A percentile compares a stretch with the other conserved stretches of the same genome.
These are phyloP conservation scores for Leptodontidium sp. DNA, from an alignment of 2,329 filamentous ascomycete genomes.

Conservation along the genomic window DNA sequence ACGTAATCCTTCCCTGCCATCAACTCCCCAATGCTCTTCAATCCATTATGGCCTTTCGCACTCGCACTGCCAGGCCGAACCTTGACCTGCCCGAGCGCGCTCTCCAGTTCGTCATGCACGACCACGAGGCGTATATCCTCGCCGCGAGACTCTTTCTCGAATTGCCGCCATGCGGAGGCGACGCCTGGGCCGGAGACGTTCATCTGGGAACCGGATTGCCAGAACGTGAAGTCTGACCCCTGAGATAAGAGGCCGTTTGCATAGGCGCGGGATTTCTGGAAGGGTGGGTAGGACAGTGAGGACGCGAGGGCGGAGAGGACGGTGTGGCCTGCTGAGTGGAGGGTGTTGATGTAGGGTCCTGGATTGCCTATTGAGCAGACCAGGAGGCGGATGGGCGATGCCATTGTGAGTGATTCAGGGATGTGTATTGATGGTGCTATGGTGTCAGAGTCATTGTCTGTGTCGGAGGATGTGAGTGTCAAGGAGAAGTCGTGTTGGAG, in stretches of 20 bases:
- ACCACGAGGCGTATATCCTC: constrained; percentile 68
- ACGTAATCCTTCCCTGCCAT: constrained; percentile 56
- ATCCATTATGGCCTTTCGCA: constrained; percentile 76
- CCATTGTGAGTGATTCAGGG: constrained; percentile 31
- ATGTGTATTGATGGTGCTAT: constrained; percentile 8
- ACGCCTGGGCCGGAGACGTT: constrained; percentile 82
- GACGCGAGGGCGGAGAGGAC: constrained; percentile 67
- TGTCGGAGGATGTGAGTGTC: constrained; percentile 12
- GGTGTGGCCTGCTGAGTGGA: constrained; percentile 88
- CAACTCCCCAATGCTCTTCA: constrained; percentile 69
- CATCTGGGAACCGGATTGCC: constrained; percentile 83
- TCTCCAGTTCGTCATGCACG: constrained; percentile 89
- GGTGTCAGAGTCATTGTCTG: constrained; percentile 16
- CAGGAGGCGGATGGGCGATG: constrained; percentile 63
- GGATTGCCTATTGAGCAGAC: constrained; percentile 91
- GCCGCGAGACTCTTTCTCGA: constrained; percentile 53
- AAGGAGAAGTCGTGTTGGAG: not conserved
- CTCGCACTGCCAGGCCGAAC: constrained; percentile 70
- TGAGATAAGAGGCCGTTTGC: constrained; percentile 59
- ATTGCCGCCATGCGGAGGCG: constrained; percentile 68
- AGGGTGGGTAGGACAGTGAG: constrained; percentile 52
- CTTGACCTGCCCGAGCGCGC: constrained; percentile 70
- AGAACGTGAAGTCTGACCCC: constrained; percentile 67
- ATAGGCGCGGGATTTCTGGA: constrained; percentile 54
- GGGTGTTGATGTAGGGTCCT: constrained; percentile 74